Conservation (phyloP, 2,329 filamentous ascomycete species). For the Fusarium clavum region DNA sequence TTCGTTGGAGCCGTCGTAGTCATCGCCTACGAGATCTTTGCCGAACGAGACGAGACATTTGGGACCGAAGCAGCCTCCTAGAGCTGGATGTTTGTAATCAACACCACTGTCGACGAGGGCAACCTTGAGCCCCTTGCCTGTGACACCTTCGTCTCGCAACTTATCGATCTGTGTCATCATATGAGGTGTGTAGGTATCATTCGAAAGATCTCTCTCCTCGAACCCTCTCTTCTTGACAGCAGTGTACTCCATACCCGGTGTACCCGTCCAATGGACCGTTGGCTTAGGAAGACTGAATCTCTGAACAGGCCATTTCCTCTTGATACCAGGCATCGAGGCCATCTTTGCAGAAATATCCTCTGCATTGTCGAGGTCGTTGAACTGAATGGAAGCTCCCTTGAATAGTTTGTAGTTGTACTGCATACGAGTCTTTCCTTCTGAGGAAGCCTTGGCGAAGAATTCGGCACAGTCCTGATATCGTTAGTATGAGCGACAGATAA, state of each 20-base stretch:
- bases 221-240: constrained; percentile 33
- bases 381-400: constrained; percentile 65
- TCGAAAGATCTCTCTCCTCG: constrained; percentile 20
- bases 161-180: constrained; percentile 68
- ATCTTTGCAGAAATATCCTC: constrained; percentile 57
- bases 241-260: constrained; percentile 40
- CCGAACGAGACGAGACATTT: constrained; percentile 69
- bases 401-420: constrained; percentile 64
- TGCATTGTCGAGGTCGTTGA: constrained; percentile 60
- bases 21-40: constrained; percentile 68
- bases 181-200: constrained; percentile 61
- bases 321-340: constrained; percentile 57
- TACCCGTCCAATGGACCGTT: constrained; percentile 55
- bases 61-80: constrained; percentile 72
- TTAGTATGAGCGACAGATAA: not conserved
- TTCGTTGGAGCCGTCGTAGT: constrained; percentile 56
- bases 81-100: constrained; percentile 71
- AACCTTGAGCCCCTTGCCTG: constrained; percentile 64
- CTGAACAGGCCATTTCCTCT: constrained; percentile 61
- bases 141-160: constrained; percentile 60
- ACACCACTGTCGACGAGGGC: constrained; percentile 67
- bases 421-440: constrained; percentile 59
- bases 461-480: constrained; percentile 26
- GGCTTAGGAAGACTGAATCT: constrained; percentile 59
- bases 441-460: constrained; percentile 24